These are phyloP conservation scores for Phoenix roebelenii DNA, from an alignment of 176 grass and related monocot genomes.

Conservation along the genomic window DNA sequence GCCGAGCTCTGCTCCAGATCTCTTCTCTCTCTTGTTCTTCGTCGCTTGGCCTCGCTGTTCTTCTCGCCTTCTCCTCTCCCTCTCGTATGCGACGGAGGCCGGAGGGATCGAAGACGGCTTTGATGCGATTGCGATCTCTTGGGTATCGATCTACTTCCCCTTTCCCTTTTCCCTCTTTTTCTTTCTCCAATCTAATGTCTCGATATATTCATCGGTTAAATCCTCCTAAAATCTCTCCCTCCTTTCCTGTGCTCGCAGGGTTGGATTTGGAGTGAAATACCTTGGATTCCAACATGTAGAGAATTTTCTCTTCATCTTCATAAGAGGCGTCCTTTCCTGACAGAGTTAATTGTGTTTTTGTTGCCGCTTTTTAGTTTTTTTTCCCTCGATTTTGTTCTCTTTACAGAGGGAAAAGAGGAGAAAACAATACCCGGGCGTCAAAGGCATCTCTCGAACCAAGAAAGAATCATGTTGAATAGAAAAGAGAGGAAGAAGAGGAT, in stretches of 20 bases:
- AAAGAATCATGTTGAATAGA: conserved; percentile 1
- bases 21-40: neutral
- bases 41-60: neutral
- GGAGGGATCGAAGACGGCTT: conserved; percentile 8
- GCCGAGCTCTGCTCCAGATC: neutral
- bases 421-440: neutral
- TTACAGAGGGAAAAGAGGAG: neutral
- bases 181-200: no score
- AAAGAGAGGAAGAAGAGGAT: conserved; percentile 11
- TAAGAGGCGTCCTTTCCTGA: conserved; percentile 40
- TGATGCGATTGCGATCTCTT: neutral
- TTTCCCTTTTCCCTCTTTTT: neutral
- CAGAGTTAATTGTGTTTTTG: conserved; percentile 11
- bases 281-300: conserved; percentile 86
- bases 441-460: neutral
- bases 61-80: neutral
- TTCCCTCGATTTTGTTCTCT: neutral
- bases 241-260: conserved; percentile 31
- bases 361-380: conserved; percentile 19
- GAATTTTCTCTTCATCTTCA: conserved; percentile 24
- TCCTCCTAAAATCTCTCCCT: neutral
- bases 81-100: neutral
- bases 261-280: conserved; percentile 87
- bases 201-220: neutral
- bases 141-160: neutral